Evolutionary conservation across 169 alveolate genomes (phyloP), one percentile per base, ranked within the genome.

Genomic region (Plasmodium gallinaceum): DNA sequence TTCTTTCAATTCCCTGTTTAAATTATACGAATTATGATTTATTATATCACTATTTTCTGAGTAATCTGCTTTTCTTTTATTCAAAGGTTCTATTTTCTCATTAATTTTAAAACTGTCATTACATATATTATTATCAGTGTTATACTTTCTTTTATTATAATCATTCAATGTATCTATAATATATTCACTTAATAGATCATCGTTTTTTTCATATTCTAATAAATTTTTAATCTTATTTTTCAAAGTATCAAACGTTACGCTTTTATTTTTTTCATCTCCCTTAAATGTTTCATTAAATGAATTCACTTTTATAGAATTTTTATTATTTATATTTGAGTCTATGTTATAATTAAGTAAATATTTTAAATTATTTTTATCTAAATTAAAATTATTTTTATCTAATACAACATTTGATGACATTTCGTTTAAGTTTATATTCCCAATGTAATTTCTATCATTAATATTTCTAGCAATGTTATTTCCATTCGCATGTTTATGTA

Each of bases 171-270:
- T 51, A 10, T 62, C 48, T 66, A 43, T 60, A 61, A 74, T 57
- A 14, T 74, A n/a, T 74, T 60, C 46, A 74, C 88, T 74, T 22
- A 74, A 37, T 14, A 43, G 9, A 43, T 24, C 12, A 9, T 74
- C 88, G 16, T 74, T 74, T 9, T 58, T 65, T 37, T 74, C 88
- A 65, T 74, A 14, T 26, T 74, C 74, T 20, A 74, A 52, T 43
- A 74, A 66, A 60, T 18, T 39, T 16, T 65, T 65, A 39, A 74
- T 74, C 32, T 74, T 74, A 43, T 58, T 61, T 48, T 74, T 74
- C 12, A 74, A 60, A 24, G 64, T 51, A 16, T 74, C 74, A 10
- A 39, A 42, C 46, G 39, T n/a, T 10, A 39, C 26, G 24, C 43
- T 18, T 10, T 42, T 61, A 16, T 62, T 45, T 20, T 45, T 74